phyloP scores from a whole-genome alignment of 2,329 filamentous ascomycete species.

The Calonectria ilicicola region DNA sequence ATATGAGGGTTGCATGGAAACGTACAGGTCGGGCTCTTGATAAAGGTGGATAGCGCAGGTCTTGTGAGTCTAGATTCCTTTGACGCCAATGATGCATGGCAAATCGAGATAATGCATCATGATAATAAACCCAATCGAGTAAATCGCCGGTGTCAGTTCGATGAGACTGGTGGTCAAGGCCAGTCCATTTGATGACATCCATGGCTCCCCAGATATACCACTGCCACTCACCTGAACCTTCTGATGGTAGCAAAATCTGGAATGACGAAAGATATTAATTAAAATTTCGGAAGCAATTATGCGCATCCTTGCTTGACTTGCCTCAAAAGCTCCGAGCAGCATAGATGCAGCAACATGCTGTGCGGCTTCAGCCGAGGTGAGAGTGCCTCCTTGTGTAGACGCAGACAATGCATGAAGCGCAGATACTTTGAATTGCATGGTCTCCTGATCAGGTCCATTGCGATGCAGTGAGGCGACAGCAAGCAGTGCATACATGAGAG shows the following conservation, averaged over 20 bases:
- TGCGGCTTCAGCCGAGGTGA: slow-evolving; percentile 8
- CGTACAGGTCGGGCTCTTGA: slow-evolving; percentile 21
- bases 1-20: not conserved
- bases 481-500: slow-evolving; percentile 31
- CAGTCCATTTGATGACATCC: slow-evolving; percentile 26
- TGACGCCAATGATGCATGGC: slow-evolving; percentile 33
- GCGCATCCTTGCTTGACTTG: not conserved
- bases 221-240: slow-evolving; percentile 36
- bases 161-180: not conserved
- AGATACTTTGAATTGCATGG: slow-evolving; percentile 29
- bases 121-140: slow-evolving; percentile 38
- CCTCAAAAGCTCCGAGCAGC: slow-evolving; percentile 37
- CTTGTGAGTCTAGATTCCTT: not conserved
- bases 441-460: slow-evolving; percentile 9
- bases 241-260: slow-evolving; percentile 28
- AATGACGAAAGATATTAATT: not conserved
- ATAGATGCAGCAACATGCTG: slow-evolving; percentile 37
- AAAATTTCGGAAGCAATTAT: no score
- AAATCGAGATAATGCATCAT: slow-evolving; percentile 33
- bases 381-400: not conserved
- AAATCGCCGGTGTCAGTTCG: slow-evolving; percentile 12
- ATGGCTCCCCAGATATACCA: slow-evolving; percentile 33
- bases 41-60: not conserved
- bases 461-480: slow-evolving; percentile 32
- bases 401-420: slow-evolving; percentile 24